Evolutionary conservation across 2,329 filamentous ascomycete species (phyloP), one percentile per base, ranked within the genome.

Genomic region (Zasmidium angulare): DNA sequence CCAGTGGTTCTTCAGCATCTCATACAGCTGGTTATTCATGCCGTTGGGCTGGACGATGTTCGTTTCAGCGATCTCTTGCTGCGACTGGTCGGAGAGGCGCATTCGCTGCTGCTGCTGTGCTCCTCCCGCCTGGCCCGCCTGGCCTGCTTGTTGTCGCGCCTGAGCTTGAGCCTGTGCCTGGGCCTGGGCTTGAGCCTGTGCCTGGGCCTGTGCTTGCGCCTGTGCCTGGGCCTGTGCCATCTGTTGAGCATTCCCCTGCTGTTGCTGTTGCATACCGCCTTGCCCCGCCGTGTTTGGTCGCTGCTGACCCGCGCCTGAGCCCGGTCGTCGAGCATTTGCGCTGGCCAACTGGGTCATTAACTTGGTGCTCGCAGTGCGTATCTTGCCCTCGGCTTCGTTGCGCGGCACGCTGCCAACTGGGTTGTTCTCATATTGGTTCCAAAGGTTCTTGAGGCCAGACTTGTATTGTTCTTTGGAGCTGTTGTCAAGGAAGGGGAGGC

Each of bases 401-500:
- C 81, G 79, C 12, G 81, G 79, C 1, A 75, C 69, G 53, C 77
- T 82, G 55, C 80, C 79, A 31, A 75, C 73, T 12, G 82, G 76
- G 46, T 78, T 77, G 46, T 69, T 77, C 60, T 83, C 79, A 53
- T 83, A 75, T 29, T 78, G 71, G 26, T 79, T 77, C 83, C 84
- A 87, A 52, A 84, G 76, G 61, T 76, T 79, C 58, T 78, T 77
- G 62, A 87, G 79, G 20, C 81, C 75, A 51, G 78, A 74, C 58
- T 81, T 81, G 67, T 85, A 85, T 64, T 83, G 79, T 48, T 77
- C 72, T 73, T 86, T 86, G 66, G 83, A 79, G 51, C 80, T 74
- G 9, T 83, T 81, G 61, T 74, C 80, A 26, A 87, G 75, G 70
- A 80, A 77, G 3, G 81, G 81, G 4, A 85, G 75, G 58, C 77